Percentiles rank a stretch among this genome's conserved stretches.
phyloP scores from a whole-genome alignment of 75 land plant species.

The Azolla pinnata region DNA sequence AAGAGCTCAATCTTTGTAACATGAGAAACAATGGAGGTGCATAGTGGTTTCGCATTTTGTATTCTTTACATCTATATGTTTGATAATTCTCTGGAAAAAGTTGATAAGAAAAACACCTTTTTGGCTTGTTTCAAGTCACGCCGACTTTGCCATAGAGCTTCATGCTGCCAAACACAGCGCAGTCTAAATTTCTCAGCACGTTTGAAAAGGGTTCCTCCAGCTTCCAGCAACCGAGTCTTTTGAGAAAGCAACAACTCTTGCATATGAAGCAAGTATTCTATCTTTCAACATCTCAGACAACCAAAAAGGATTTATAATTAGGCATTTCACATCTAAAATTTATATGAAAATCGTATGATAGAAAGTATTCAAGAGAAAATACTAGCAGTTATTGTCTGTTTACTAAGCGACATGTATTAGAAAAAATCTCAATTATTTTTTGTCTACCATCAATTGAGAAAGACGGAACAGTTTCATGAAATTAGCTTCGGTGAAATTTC shows the following conservation, averaged over 20 bases:
- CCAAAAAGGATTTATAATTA: not conserved
- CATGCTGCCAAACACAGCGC: constrained; percentile 17
- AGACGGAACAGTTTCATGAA: constrained; percentile 35
- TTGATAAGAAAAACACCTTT: constrained; percentile 13
- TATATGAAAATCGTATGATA: not conserved
- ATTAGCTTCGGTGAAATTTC: constrained; percentile 35
- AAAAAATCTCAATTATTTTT: not conserved
- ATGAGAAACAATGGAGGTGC: no score
- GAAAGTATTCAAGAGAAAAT: no score
- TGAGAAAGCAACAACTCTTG: constrained; percentile 28
- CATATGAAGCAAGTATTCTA: constrained; percentile 34
- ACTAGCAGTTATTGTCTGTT: not conserved
- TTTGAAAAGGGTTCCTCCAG: constrained; percentile 15
- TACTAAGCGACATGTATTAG: not conserved
- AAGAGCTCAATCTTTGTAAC: no score
- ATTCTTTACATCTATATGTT: no score
- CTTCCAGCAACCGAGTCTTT: constrained; percentile 22
- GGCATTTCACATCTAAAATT: not conserved
- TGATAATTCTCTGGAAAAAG: not conserved
- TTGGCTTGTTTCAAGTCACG: constrained; percentile 30
- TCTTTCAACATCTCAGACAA: constrained; percentile 9
- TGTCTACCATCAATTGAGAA: constrained; percentile 29
- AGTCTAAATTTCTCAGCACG: constrained; percentile 19
- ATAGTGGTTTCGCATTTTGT: no score
- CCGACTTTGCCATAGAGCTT: constrained; percentile 20